A percentile compares a stretch with the other conserved stretches of the same genome.
Conservation (phyloP, 73 alveolate genomes). For the Breviolum minutum region DNA sequence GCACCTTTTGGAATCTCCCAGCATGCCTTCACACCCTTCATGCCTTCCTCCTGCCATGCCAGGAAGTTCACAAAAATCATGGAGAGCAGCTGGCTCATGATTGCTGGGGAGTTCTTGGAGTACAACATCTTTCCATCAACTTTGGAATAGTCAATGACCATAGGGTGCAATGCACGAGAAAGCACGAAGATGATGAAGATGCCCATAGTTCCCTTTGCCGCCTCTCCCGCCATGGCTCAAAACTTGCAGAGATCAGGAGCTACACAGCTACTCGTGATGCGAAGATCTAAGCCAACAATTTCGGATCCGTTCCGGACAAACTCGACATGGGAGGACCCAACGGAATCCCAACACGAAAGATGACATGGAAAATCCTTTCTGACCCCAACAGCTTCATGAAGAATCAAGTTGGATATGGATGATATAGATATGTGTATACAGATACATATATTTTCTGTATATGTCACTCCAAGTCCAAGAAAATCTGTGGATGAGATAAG, state of each 20-base stretch:
- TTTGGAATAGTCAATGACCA: conserved; percentile 38
- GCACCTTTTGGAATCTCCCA: neutral
- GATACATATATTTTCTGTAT: no score
- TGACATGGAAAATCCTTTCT: neutral
- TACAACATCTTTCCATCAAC: neutral
- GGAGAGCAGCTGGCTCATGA: neutral
- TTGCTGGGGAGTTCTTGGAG: neutral
- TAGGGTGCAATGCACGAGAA: conserved; percentile 27
- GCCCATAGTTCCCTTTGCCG: conserved; percentile 69
- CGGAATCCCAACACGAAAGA: neutral
- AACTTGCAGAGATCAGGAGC: neutral
- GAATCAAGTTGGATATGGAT: no score
- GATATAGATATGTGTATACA: no score
- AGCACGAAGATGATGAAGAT: conserved; percentile 44
- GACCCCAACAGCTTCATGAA: no score
- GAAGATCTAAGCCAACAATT: neutral
- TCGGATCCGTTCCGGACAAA: neutral
- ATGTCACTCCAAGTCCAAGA: no score
- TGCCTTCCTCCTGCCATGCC: neutral
- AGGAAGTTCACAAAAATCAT: neutral
- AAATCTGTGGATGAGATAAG: no score
- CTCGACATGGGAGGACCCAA: neutral
- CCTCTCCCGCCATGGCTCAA: conserved; percentile 49
- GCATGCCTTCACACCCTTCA: neutral
- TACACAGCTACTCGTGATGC: neutral